Evolutionary conservation across 495 filamentous ascomycete species (phyloP), one percentile per base, ranked within the genome.

Genomic region (Penicillium herquei): DNA sequence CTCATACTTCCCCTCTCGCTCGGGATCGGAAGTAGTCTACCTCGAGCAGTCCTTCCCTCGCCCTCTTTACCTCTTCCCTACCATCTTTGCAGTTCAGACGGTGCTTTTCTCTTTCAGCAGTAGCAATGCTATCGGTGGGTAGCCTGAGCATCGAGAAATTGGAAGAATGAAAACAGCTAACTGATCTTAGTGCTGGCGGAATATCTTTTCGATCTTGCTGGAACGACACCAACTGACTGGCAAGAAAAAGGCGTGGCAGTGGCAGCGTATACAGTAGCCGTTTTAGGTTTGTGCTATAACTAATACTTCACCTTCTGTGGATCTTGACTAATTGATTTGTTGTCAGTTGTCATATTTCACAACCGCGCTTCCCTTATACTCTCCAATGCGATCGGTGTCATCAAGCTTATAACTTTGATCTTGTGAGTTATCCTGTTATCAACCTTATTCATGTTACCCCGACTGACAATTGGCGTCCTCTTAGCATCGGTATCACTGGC

Each of bases 41-140:
- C 75, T 87, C 1, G 85, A 88, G 61, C 84, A 87, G 60, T 78
- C 82, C 3, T 88, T 77, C 57, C 84, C 83, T 0, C 69, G 81
- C 18, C 85, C 85, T 3, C 77, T 72, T 42, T 84, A 83, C 55
- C 75, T 88, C 43, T 81, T 87, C 33, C 83, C 84, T 0, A 81
- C 80, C 0, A 68, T 82, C 1, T 87, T 85, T 60, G 84, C 84
- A 1, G 75, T 85, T 35, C 79, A 82, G 57, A 71, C 77, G 0
- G 81, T 87, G 1, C 50, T 83, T 1, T 72, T 88, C 8, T 85
- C 84, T 0, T 87, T 87, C 54, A 81, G 76, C 50, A 84, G 81
- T 55, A 82, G 81, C 55, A 87, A 87, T 70, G 74, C 84, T 3
- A 81, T 87, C 43, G 43, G 41, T 44, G 11, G 41, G 41, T 44